Evolutionary conservation across 1,284 basidiomycete species (phyloP).

Genomic region (Phellopilus nigrolimitatus): DNA sequence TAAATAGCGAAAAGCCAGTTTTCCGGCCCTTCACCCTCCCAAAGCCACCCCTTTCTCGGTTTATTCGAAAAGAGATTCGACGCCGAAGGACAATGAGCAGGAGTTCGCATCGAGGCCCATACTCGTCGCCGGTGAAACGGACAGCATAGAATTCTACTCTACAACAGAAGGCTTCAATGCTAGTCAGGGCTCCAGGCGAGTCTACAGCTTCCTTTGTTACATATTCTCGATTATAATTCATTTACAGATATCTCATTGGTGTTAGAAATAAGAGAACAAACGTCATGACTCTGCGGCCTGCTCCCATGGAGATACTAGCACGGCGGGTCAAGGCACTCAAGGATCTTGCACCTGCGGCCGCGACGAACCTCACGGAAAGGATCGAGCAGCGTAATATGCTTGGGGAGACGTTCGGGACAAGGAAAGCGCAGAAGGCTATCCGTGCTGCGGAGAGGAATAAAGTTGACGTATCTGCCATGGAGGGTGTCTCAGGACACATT

Average conservation of each 20-base stretch:
- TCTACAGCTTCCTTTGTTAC: slow-evolving; percentile 24
- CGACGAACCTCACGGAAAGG: slow-evolving; percentile 48
- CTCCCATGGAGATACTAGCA: slow-evolving; percentile 69
- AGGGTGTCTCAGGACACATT: slow-evolving; percentile 71
- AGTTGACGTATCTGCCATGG: slow-evolving; percentile 83
- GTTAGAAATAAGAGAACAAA: slow-evolving; percentile 70
- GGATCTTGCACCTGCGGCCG: slow-evolving; percentile 27
- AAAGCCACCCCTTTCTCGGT: slow-evolving; percentile 59
- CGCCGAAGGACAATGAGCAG: slow-evolving; percentile 32
- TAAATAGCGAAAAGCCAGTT: slow-evolving; percentile 76
- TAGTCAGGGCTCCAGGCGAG: slow-evolving; percentile 59
- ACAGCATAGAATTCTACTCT: slow-evolving; percentile 57
- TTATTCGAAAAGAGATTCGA: slow-evolving; percentile 46
- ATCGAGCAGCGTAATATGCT: slow-evolving; percentile 69
- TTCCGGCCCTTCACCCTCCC: slow-evolving; percentile 64
- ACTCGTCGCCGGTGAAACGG: slow-evolving; percentile 69
- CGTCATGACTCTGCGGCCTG: slow-evolving; percentile 61
- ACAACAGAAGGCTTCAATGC: slow-evolving; percentile 40
- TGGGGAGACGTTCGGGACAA: slow-evolving; percentile 89
- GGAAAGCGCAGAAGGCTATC: slow-evolving; percentile 85
- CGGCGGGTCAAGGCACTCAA: slow-evolving; percentile 77
- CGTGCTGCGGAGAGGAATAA: slow-evolving; percentile 81
- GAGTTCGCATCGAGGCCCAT: slow-evolving; percentile 43
- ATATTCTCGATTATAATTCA: slow-evolving; percentile 16
- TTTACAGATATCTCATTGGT: slow-evolving; percentile 57